Percentiles rank a stretch among this genome's conserved stretches.
Conservation (phyloP, 768 basidiomycete genomes). For the Leccinum broughii region DNA sequence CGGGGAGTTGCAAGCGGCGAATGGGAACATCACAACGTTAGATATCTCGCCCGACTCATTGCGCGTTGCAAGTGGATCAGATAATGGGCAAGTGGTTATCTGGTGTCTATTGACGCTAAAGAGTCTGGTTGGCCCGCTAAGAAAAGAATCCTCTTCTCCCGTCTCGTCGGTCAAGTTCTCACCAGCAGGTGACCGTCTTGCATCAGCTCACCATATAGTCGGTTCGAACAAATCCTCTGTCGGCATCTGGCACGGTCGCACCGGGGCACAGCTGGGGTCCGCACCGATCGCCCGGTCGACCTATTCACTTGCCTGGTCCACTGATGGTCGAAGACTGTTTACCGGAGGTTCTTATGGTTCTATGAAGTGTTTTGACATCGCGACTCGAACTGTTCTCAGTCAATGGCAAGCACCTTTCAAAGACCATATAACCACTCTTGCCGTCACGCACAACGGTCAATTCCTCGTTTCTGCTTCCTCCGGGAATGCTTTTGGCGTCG, state of each 20-base stretch:
- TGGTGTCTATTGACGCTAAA: slow-evolving; percentile 3
- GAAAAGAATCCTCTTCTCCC: slow-evolving; percentile 1
- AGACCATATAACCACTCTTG: slow-evolving; percentile 11
- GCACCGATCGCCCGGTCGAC: not conserved
- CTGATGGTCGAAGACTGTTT: slow-evolving; percentile 16
- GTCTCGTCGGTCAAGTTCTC: slow-evolving; percentile 21
- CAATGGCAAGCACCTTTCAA: not conserved
- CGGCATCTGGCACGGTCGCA: slow-evolving; percentile 16
- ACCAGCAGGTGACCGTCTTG: slow-evolving; percentile 12
- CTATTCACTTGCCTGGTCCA: slow-evolving; percentile 19
- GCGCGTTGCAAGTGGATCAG: slow-evolving; percentile 5
- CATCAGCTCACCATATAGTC: slow-evolving; percentile 1
- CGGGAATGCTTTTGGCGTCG: slow-evolving; percentile 1
- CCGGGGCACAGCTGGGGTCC: slow-evolving; percentile 6
- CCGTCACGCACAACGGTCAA: slow-evolving; percentile 1
- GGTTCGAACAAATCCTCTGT: not conserved
- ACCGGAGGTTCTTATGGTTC: slow-evolving; percentile 12
- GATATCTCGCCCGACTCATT: slow-evolving; percentile 11
- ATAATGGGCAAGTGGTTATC: slow-evolving; percentile 4
- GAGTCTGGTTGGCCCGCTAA: slow-evolving; percentile 4
- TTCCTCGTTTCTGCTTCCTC: slow-evolving; percentile 15
- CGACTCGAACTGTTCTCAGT: not conserved
- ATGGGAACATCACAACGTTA: slow-evolving; percentile 7
- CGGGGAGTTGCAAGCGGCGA: not conserved
- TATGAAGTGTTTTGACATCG: slow-evolving; percentile 12